phyloP scores from a whole-genome alignment of 257 asterid genomes.

The Phtheirospermum japonicum region DNA sequence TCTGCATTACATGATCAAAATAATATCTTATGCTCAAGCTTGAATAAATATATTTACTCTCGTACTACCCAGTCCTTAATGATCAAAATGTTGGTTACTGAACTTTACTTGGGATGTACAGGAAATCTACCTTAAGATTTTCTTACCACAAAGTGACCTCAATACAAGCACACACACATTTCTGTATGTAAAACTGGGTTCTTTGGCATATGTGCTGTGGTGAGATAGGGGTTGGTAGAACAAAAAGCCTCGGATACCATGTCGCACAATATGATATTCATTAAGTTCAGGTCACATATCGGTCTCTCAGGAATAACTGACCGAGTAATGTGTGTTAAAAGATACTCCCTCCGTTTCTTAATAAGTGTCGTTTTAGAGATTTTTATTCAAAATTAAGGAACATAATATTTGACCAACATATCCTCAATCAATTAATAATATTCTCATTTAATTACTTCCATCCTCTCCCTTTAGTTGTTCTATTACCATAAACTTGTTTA shows the following conservation, averaged over 20 bases:
- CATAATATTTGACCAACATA: no score
- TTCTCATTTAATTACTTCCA: no score
- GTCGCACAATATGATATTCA: conserved; percentile 6
- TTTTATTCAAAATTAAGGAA: no score
- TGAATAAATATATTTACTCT: neutral
- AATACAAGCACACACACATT: neutral
- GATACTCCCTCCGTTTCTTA: no score
- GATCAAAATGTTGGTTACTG: no score
- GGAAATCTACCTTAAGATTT: no score
- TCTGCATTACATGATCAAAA: neutral
- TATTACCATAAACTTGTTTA: no score
- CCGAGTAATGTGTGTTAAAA: neutral
- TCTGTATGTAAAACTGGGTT: neutral
- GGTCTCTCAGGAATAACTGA: neutral
- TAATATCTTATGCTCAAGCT: neutral
- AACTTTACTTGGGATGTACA: no score
- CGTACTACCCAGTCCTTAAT: no score
- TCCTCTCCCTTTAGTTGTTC: no score
- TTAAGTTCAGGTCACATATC: neutral
- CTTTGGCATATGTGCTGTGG: conserved; percentile 7
- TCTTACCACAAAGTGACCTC: neutral
- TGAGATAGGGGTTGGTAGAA: neutral
- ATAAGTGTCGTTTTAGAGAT: no score
- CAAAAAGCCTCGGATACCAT: neutral
- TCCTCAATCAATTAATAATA: no score